Percentiles rank a stretch among this genome's conserved stretches.
phyloP scores from a whole-genome alignment of 1,139 yeast species.

The Yamadazyma blattariae region DNA sequence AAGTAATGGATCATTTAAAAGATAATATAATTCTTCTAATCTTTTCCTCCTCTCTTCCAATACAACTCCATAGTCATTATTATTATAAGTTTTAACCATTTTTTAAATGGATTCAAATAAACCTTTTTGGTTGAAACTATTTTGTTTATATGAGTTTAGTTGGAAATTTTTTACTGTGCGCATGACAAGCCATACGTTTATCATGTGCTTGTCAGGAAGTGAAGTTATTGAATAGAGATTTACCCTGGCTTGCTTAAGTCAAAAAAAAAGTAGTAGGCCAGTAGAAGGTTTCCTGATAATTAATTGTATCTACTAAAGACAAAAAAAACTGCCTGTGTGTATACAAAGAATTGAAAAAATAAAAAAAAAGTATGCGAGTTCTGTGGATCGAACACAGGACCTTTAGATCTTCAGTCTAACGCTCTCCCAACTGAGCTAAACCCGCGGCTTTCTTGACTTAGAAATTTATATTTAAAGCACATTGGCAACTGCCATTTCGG shows the following conservation, averaged over 20 bases:
- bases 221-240: background rate
- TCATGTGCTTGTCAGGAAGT: background rate
- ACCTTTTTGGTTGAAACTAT: background rate
- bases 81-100: background rate
- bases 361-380: slow-evolving; percentile 54
- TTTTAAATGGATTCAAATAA: slow-evolving; percentile 1
- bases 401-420: slow-evolving; percentile 91
- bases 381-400: slow-evolving; percentile 96
- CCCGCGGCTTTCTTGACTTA: slow-evolving; percentile 48
- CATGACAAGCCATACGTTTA: slow-evolving; percentile 2
- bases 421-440: slow-evolving; percentile 90
- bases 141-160: background rate
- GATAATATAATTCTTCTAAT: slow-evolving; percentile 13
- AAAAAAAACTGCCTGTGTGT: background rate
- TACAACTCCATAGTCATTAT: slow-evolving; percentile 1
- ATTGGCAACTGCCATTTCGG: no score
- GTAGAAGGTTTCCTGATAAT: no score
- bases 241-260: no score
- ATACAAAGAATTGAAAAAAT: background rate
- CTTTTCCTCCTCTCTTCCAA: slow-evolving; percentile 9
- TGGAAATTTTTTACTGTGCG: slow-evolving; percentile 2
- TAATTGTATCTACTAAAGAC: no score
- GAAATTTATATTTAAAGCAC: no score
- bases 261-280: no score
- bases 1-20: slow-evolving; percentile 14